These are phyloP conservation scores for Ricinus communis DNA, from an alignment of 345 rosid genomes.

Conservation along the genomic window DNA sequence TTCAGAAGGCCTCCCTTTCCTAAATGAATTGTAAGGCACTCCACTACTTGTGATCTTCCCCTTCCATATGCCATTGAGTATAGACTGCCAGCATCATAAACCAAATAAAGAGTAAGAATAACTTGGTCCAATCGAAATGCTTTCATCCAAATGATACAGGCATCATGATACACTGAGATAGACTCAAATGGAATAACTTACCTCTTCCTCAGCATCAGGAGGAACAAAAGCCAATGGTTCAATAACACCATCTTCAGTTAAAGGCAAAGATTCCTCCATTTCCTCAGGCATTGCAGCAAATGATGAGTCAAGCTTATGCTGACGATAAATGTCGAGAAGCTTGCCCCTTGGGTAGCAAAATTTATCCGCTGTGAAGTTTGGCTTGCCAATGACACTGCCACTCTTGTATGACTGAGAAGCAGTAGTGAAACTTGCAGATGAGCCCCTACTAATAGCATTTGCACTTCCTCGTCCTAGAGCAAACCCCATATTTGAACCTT, in stretches of 20 bases:
- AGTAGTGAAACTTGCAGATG: constrained; percentile 26
- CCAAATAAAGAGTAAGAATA: constrained; percentile 5
- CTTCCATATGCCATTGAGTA: constrained; percentile 61
- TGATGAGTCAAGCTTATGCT: constrained; percentile 37
- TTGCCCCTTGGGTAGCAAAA: constrained; percentile 75
- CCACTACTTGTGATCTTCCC: constrained; percentile 66
- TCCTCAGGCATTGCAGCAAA: constrained; percentile 43
- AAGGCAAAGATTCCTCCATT: constrained; percentile 54
- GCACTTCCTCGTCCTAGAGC: constrained; percentile 77
- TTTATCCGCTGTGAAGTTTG: constrained; percentile 26
- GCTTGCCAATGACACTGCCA: constrained; percentile 45
- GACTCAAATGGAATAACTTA: constrained; percentile 20
- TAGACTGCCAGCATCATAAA: constrained; percentile 39
- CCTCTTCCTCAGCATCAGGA: constrained; percentile 80
- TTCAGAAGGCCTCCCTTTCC: constrained; percentile 41
- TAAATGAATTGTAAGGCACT: constrained; percentile 40
- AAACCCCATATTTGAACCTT: constrained; percentile 65
- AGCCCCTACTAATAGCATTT: constrained; percentile 40
- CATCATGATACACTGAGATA: neutral
- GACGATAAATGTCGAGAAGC: constrained; percentile 69
- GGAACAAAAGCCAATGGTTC: constrained; percentile 75
- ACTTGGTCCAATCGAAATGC: constrained; percentile 6
- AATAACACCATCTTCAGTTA: constrained; percentile 36
- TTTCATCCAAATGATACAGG: constrained; percentile 2
- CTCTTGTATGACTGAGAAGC: constrained; percentile 31